Conservation (phyloP, 768 basidiomycete genomes). For the Termitomyces sp. region DNA sequence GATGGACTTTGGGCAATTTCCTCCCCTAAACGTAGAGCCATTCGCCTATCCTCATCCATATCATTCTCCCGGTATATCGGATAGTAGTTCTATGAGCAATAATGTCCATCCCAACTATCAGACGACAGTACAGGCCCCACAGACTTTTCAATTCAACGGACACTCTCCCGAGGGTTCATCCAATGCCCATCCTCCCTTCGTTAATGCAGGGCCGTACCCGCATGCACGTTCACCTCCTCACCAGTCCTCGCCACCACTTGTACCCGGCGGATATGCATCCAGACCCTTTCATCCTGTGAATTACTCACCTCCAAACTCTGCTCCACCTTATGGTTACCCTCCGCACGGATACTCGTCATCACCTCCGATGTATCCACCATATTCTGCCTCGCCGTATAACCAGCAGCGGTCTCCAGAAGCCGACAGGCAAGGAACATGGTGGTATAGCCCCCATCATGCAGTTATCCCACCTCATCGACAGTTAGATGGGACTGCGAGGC, state of each 20-base stretch:
- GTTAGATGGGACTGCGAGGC: slow-evolving; percentile 17
- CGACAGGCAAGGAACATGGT: slow-evolving; percentile 52
- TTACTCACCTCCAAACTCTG: slow-evolving; percentile 28
- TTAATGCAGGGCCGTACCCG: slow-evolving; percentile 21
- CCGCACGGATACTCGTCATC: slow-evolving; percentile 31
- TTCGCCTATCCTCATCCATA: slow-evolving; percentile 34
- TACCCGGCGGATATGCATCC: slow-evolving; percentile 20
- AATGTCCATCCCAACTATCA: slow-evolving; percentile 37
- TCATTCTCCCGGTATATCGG: slow-evolving; percentile 22
- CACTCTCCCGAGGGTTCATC: slow-evolving; percentile 30
- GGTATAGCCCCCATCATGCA: slow-evolving; percentile 39
- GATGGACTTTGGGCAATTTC: slow-evolving; percentile 36
- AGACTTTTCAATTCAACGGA: slow-evolving; percentile 36
- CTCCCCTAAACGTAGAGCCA: slow-evolving; percentile 29
- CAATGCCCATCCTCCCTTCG: slow-evolving; percentile 20
- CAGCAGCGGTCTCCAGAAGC: slow-evolving; percentile 29
- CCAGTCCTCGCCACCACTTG: slow-evolving; percentile 20
- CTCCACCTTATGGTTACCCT: slow-evolving; percentile 33
- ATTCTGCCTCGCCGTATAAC: slow-evolving; percentile 29
- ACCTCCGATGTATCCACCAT: slow-evolving; percentile 34
- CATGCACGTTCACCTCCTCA: slow-evolving; percentile 25
- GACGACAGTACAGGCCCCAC: slow-evolving; percentile 13
- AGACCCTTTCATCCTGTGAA: slow-evolving; percentile 30
- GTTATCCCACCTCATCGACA: slow-evolving; percentile 22
- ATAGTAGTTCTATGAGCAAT: slow-evolving; percentile 23